phyloP scores from a whole-genome alignment of 768 basidiomycete genomes.

The Agrocybe praecox region DNA sequence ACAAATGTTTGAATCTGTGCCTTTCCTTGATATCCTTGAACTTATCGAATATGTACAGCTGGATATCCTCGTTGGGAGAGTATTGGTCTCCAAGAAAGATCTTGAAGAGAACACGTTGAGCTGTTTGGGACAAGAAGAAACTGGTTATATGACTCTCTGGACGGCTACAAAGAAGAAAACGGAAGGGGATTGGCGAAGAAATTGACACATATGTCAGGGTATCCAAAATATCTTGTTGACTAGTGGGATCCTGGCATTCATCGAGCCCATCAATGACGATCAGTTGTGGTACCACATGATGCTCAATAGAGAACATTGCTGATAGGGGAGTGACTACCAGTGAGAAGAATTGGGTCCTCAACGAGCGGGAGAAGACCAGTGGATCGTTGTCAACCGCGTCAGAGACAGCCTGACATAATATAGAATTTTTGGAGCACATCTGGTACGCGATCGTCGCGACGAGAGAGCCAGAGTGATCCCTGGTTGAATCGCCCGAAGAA shows the following conservation, averaged over 20 bases:
- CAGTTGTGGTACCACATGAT: not conserved
- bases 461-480: not conserved
- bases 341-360: constrained; percentile 5
- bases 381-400: constrained; percentile 4
- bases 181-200: not conserved
- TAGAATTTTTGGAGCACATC: not conserved
- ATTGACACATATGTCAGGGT: not conserved
- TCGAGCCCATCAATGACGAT: constrained; percentile 21
- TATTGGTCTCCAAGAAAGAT: no score
- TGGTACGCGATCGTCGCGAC: constrained; percentile 15
- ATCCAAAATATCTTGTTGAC: constrained; percentile 4
- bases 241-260: constrained; percentile 10
- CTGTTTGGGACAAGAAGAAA: not conserved
- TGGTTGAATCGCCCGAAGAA: not conserved
- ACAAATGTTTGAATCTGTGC: not conserved
- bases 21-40: not conserved
- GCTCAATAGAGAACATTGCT: not conserved
- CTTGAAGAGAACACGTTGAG: not conserved
- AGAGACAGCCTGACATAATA: not conserved
- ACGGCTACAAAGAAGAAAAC: constrained; percentile 10
- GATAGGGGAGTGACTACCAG: constrained; percentile 6
- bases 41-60: not conserved
- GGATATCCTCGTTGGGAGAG: constrained; percentile 5
- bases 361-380: not conserved
- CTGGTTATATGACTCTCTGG: constrained; percentile 5